phyloP scores from a whole-genome alignment of 2,329 filamentous ascomycete species.

The Ophiostoma sp. region DNA sequence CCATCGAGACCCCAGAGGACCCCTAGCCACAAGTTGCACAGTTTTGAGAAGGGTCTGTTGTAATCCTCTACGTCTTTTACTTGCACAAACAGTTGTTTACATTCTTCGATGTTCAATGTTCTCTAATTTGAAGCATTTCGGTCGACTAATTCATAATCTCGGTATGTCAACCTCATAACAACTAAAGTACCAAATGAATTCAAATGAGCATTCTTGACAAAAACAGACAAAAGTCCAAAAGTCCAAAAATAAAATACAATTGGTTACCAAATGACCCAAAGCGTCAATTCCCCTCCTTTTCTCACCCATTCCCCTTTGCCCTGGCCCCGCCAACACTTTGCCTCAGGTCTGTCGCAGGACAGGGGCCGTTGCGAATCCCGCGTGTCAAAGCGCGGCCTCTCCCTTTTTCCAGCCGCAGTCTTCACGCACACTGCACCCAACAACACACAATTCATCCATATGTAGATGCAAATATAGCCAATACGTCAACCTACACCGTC shows the following conservation, averaged over 20 bases:
- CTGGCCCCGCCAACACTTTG: conserved; percentile 33
- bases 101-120: neutral
- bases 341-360: conserved; percentile 52
- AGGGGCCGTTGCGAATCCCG: conserved; percentile 35
- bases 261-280: neutral
- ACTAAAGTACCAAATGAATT: neutral
- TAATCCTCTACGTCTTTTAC: neutral
- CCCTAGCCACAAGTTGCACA: neutral
- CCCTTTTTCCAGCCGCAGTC: conserved; percentile 11
- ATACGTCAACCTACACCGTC: neutral
- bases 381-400: conserved; percentile 30
- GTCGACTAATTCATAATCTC: neutral
- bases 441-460: neutral
- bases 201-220: neutral
- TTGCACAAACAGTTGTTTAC: neutral
- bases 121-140: neutral
- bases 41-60: neutral
- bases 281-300: neutral
- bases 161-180: neutral
- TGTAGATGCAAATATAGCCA: neutral
- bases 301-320: neutral
- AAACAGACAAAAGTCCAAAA: neutral
- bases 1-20: neutral
- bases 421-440: neutral
- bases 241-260: neutral